A percentile compares a stretch with the other conserved stretches of the same genome.
Conservation (phyloP, 78 protist genomes). For the Dictyostelium intermedium region DNA sequence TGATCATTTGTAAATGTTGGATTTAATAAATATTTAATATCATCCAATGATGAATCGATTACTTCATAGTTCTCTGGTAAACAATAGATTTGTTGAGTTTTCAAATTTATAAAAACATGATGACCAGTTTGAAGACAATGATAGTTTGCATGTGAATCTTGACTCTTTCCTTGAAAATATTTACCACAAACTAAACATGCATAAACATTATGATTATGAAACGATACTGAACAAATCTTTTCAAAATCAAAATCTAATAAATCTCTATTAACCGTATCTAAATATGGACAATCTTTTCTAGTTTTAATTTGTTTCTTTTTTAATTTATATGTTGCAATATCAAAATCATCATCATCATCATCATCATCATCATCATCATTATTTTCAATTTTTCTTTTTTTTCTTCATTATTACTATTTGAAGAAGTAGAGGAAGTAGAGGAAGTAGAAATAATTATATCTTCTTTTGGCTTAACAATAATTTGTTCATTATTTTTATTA, state of each 20-base stretch:
- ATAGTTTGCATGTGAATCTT: slow-evolving; percentile 91
- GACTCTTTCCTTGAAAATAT: slow-evolving; percentile 96
- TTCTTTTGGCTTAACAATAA: background rate
- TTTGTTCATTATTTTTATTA: background rate
- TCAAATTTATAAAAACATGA: slow-evolving; percentile 95
- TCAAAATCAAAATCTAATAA: slow-evolving; percentile 98
- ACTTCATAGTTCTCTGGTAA: slow-evolving; percentile 98
- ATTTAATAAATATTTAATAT: slow-evolving; percentile 88
- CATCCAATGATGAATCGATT: slow-evolving; percentile 93
- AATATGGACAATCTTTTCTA: slow-evolving; percentile 84
- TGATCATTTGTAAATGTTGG: slow-evolving; percentile 66
- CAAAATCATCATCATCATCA: slow-evolving; percentile 42
- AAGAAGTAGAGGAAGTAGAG: too few relatives aligned
- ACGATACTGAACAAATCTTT: slow-evolving; percentile 93
- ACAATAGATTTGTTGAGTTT: slow-evolving; percentile 91
- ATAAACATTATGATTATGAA: slow-evolving; percentile 94
- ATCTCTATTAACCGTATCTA: slow-evolving; percentile 81
- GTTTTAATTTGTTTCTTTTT: slow-evolving; percentile 26
- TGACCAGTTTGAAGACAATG: slow-evolving; percentile 95
- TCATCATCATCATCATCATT: background rate
- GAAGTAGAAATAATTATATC: background rate
- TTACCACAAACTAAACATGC: slow-evolving; percentile 99
- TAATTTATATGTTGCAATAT: slow-evolving; percentile 18
- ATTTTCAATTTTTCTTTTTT: background rate
- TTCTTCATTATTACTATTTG: background rate